These are phyloP conservation scores for Aspergillus cavernicola DNA, from an alignment of 495 filamentous ascomycete genomes.

Conservation along the genomic window DNA sequence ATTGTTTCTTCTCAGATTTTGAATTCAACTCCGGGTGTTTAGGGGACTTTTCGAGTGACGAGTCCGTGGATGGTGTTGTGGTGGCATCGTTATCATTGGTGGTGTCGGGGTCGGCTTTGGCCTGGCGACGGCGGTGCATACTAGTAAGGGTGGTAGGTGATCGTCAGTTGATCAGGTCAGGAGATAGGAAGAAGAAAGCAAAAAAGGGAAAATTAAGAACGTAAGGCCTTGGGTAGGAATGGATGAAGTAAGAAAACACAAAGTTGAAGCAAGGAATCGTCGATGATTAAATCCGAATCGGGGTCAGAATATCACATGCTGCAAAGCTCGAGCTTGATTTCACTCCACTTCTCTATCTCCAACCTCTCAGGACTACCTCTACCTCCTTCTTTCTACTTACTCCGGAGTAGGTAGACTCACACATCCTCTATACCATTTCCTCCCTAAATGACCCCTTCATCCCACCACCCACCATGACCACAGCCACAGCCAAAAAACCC, in stretches of 20 bases:
- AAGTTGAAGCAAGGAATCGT: too few species aligned
- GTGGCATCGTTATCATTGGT: conserved; percentile 17
- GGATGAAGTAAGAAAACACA: too few species aligned
- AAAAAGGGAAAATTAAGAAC: background rate
- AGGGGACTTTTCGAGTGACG: conserved; percentile 15
- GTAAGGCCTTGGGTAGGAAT: too few species aligned
- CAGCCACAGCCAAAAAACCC: conserved; percentile 32
- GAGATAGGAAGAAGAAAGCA: background rate
- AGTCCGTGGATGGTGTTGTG: conserved; percentile 13
- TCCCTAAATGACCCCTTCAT: too few species aligned
- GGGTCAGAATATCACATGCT: too few species aligned
- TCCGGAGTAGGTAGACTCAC: too few species aligned
- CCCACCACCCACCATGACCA: conserved; percentile 9
- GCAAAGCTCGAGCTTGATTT: too few species aligned
- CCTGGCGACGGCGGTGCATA: conserved; percentile 43
- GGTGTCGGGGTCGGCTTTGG: conserved; percentile 31
- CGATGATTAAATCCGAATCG: too few species aligned
- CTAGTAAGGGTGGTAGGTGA: background rate
- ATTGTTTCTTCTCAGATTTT: conserved; percentile 14
- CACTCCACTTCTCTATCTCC: background rate
- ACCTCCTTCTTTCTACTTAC: too few species aligned
- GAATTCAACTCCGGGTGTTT: conserved; percentile 25
- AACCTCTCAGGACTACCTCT: too few species aligned
- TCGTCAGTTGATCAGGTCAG: conserved; percentile 12
- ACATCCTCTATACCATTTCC: too few species aligned